These are phyloP conservation scores for Phytopythium ostracodes DNA, from an alignment of 352 stramenopile species.

Conservation along the genomic window DNA sequence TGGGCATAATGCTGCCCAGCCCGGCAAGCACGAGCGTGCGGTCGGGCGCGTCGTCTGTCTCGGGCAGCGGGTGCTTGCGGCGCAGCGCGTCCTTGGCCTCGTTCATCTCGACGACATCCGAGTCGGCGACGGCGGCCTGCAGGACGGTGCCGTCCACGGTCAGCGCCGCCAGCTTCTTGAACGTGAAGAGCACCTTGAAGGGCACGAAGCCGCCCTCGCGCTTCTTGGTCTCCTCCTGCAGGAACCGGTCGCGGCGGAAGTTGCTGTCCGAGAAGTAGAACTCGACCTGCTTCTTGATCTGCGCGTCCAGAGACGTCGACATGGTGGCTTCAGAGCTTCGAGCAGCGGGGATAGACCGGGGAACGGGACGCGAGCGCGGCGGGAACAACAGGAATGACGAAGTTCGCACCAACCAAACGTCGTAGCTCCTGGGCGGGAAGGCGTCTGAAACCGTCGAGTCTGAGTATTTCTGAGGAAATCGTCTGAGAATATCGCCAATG, in stretches of 20 bases:
- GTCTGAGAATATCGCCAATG: neutral
- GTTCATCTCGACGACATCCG: constrained; percentile 78
- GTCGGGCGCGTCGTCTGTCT: constrained; percentile 52
- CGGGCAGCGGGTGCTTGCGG: constrained; percentile 64
- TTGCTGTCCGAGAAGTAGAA: constrained; percentile 94
- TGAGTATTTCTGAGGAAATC: constrained; percentile 3
- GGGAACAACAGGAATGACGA: neutral
- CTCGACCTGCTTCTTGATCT: constrained; percentile 90
- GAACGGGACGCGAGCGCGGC: neutral
- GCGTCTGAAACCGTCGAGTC: constrained; percentile 9
- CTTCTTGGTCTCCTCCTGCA: constrained; percentile 84
- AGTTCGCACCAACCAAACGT: neutral
- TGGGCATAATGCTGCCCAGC: constrained; percentile 53
- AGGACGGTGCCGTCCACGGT: constrained; percentile 72
- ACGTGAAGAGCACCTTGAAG: constrained; percentile 86
- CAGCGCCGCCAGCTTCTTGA: constrained; percentile 89
- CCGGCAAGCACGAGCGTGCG: constrained; percentile 72
- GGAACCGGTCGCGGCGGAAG: constrained; percentile 89
- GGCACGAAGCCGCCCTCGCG: constrained; percentile 78
- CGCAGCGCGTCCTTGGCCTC: constrained; percentile 70
- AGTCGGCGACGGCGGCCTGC: constrained; percentile 61
- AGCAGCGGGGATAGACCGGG: too few species aligned
- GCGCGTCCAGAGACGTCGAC: constrained; percentile 45
- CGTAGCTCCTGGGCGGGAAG: neutral
- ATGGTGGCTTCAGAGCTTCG: too few species aligned